phyloP scores from a whole-genome alignment of 2,329 filamentous ascomycete species.

The Diplocarpon mali region DNA sequence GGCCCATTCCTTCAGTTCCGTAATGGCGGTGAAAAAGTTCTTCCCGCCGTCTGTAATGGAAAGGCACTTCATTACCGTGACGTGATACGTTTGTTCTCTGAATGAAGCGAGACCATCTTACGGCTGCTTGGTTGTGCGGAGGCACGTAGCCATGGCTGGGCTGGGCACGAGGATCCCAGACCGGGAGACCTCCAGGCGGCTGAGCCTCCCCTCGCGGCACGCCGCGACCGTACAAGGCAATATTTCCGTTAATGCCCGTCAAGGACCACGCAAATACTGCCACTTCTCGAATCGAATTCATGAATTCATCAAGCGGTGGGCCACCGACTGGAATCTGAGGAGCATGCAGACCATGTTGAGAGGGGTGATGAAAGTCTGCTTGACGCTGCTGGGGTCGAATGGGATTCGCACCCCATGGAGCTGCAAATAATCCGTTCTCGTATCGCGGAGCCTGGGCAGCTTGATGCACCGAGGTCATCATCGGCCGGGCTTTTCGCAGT shows the following conservation, averaged over 20 bases:
- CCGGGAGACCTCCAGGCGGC: conserved; percentile 47
- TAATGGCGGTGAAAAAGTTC: conserved; percentile 3
- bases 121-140: conserved; percentile 29
- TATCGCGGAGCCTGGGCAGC: conserved; percentile 28
- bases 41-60: conserved; percentile 13
- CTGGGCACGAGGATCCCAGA: conserved; percentile 41
- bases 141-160: conserved; percentile 26
- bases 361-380: conserved; percentile 33
- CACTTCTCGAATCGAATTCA: conserved; percentile 72
- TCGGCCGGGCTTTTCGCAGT: conserved; percentile 60
- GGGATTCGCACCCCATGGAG: conserved; percentile 65
- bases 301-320: conserved; percentile 52
- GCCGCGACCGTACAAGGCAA: conserved; percentile 54
- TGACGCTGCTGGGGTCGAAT: conserved; percentile 34
- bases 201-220: conserved; percentile 51
- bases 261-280: conserved; percentile 83
- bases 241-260: conserved; percentile 66
- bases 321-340: conserved; percentile 36
- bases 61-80: conserved; percentile 8
- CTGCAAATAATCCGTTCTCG: conserved; percentile 62
- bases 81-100: conserved; percentile 10
- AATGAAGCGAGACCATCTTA: conserved; percentile 13
- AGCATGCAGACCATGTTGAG: conserved; percentile 31
- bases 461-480: conserved; percentile 53
- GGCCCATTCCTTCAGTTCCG: conserved; percentile 4